Evolutionary conservation across 73 alveolate species (phyloP), one percentile per base, ranked within the genome.

Genomic region (Uronychia binucleata): DNA sequence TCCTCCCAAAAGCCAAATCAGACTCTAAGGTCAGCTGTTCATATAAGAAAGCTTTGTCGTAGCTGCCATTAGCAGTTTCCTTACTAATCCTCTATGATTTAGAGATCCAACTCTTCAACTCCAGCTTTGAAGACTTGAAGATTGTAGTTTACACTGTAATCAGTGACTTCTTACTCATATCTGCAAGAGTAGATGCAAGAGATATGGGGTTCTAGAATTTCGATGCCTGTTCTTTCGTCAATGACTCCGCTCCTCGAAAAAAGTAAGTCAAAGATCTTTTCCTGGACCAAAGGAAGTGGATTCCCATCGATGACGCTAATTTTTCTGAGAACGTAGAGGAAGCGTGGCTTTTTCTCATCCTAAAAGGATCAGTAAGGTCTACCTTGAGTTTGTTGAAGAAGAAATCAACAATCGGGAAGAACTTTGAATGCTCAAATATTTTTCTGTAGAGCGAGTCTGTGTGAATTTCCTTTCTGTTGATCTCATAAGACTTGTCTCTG

Each of bases 11-110:
- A 74, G 81, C 57, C 33, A 81, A 57, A 81, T 81, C 88, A 29
- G 88, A 80, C 59, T 81, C 88, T 26, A 81, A 78, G 32, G 88
- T 31, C 14, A 81, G 74, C 46, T 81, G 88, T 34, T 81, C 77
- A 27, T 58, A 35, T 14, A 76, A 8, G 58, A 76, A 76, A 1
- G 13, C 27, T 28, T 76, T 27, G 28, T 31, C 59, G 14, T 76
- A 8, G 5, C 34, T 67, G 26, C 1, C 78, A 28, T 67, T 67
- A 46, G 19, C 5, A 11, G 5, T 19, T 46, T 11, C 19, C n/a
- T 46, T 46, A 46, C 67, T 19, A 46, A 19, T 46, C 67, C 19
- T 46, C 67, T 11, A 46, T 46, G 5, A 11, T 19, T 11, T 46
- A 46, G 5, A 46, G 5, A 46, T 46, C 67, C 5, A 46, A 11